Conservation (phyloP, 75 land plant species). For the Pinus tabuliformis region DNA sequence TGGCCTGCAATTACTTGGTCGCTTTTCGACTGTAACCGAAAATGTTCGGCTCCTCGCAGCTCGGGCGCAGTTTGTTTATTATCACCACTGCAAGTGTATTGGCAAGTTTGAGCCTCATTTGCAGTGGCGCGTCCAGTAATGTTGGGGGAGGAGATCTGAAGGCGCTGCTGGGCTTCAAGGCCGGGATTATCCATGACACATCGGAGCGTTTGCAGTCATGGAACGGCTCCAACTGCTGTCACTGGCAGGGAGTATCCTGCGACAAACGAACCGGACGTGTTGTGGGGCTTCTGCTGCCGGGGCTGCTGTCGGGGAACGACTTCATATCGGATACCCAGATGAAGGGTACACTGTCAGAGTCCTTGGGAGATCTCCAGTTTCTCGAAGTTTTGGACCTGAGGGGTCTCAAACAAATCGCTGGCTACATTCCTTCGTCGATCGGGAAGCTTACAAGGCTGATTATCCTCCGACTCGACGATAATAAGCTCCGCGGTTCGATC, state of each 20-base stretch:
- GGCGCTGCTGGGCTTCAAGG: constrained; percentile 41
- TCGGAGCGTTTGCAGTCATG: constrained; percentile 29
- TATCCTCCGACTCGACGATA: constrained; percentile 53
- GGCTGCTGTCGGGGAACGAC: constrained; percentile 18
- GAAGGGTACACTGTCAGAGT: constrained; percentile 42
- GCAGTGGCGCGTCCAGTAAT: no score
- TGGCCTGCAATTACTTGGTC: no score
- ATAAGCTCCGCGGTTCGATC: constrained; percentile 56
- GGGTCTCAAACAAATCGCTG: constrained; percentile 31
- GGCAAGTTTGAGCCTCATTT: no score
- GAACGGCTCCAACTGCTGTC: constrained; percentile 22
- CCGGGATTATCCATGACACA: constrained; percentile 31
- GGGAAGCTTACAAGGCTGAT: constrained; percentile 33
- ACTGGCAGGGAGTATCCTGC: constrained; percentile 52
- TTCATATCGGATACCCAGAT: constrained; percentile 25
- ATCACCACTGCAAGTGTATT: no score
- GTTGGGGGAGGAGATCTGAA: constrained; percentile 12
- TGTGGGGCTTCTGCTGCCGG: constrained; percentile 31
- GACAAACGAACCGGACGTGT: constrained; percentile 31
- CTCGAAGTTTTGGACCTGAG: constrained; percentile 50
- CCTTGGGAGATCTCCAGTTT: constrained; percentile 35
- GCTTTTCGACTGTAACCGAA: no score
- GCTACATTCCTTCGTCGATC: constrained; percentile 43
- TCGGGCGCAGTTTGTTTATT: no score
- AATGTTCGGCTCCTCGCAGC: no score